Evolutionary conservation across 179 eudicot species (phyloP).

Genomic region (Silene noctiflora): DNA sequence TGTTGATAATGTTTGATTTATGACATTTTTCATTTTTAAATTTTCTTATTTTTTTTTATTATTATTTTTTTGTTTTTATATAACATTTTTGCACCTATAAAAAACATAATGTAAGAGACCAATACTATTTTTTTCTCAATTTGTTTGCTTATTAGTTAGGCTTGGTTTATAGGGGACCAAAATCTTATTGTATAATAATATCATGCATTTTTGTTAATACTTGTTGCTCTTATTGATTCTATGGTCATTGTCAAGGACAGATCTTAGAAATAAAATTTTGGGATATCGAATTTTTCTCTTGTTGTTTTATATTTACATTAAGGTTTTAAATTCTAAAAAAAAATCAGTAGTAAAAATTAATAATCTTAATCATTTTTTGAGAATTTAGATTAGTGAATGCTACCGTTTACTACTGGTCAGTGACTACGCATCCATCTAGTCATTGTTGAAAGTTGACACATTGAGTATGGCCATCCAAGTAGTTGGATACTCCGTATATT

Average conservation of each 20-base stretch:
- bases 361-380: too few relatives aligned
- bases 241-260: background rate
- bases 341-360: too few relatives aligned
- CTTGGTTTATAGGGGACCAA: constrained; percentile 36
- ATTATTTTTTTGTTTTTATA: background rate
- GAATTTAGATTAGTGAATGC: too few relatives aligned
- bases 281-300: too few relatives aligned
- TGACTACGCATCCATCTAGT: background rate
- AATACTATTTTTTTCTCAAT: background rate
- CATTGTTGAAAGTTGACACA: constrained; percentile 24
- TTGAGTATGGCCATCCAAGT: constrained; percentile 15
- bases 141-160: constrained; percentile 8
- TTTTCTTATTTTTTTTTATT: background rate
- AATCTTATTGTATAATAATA: constrained; percentile 8
- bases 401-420: too few relatives aligned
- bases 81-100: constrained; percentile 9
- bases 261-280: too few relatives aligned
- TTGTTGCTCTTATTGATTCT: constrained; percentile 25
- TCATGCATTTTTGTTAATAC: background rate
- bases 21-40: background rate
- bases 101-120: constrained; percentile 10
- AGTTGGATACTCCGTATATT: background rate
- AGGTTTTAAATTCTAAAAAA: too few relatives aligned
- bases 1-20: constrained; percentile 27
- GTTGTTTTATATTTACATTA: too few relatives aligned